A percentile compares a stretch with the other conserved stretches of the same genome.
phyloP scores from a whole-genome alignment of 176 grass and related monocot species.

The Cenchrus fungigraminus region DNA sequence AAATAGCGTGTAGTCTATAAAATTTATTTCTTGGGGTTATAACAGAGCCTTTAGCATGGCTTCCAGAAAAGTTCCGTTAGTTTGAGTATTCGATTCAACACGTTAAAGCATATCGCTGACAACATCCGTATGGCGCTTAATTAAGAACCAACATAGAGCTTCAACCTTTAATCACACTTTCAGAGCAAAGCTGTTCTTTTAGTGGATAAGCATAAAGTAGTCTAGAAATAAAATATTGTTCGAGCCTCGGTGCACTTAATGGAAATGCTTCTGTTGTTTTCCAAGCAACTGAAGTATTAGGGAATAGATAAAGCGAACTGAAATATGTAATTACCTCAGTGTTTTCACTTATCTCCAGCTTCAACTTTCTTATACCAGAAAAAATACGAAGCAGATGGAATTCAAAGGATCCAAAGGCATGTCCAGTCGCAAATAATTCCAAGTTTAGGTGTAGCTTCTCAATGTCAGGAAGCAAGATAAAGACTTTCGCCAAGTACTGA shows the following conservation, averaged over 20 bases:
- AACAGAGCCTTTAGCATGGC: not conserved
- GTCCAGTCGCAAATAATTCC: too few species aligned
- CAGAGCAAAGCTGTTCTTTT: too few species aligned
- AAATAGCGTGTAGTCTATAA: too few species aligned
- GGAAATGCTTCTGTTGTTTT: not conserved
- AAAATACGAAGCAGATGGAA: conserved; percentile 5
- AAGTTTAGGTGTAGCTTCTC: too few species aligned
- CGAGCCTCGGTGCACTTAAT: too few species aligned
- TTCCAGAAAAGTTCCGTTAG: not conserved
- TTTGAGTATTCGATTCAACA: not conserved
- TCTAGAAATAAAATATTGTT: not conserved
- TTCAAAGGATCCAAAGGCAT: too few species aligned
- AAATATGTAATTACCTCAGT: not conserved
- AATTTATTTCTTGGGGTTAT: too few species aligned
- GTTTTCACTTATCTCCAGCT: not conserved
- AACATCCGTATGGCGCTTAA: not conserved
- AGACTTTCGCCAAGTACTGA: too few species aligned
- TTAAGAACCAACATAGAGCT: not conserved
- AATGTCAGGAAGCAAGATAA: too few species aligned
- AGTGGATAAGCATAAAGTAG: too few species aligned
- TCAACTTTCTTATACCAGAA: not conserved
- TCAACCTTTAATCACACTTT: not conserved
- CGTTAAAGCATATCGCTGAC: too few species aligned
- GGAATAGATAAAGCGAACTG: not conserved
- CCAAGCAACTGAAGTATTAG: not conserved